Evolutionary conservation across 257 asterid genomes (phyloP).

Genomic region (Rehmannia glutinosa): DNA sequence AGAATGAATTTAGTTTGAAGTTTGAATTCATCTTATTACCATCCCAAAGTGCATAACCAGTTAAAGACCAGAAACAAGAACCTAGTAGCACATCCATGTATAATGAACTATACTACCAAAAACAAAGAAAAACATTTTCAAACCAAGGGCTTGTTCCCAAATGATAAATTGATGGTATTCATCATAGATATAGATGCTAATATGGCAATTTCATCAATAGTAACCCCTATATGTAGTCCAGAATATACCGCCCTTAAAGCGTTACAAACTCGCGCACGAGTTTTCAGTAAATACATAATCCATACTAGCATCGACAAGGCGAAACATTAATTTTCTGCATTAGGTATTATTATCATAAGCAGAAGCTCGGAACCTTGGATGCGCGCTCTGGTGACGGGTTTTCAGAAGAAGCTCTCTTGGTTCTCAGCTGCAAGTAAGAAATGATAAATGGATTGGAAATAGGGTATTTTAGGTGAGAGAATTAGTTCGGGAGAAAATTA

Average conservation of each 20-base stretch:
- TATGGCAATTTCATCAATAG: neutral
- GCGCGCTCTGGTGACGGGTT: conserved; percentile 37
- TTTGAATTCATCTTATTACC: too few relatives aligned
- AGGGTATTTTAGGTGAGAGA: neutral
- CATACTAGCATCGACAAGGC: neutral
- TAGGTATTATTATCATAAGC: conserved; percentile 14
- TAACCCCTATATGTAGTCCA: neutral
- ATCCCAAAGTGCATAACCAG: too few relatives aligned
- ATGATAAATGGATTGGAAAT: neutral
- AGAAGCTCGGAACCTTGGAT: conserved; percentile 36
- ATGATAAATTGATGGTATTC: too few relatives aligned
- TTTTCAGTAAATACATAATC: neutral
- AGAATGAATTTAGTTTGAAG: too few relatives aligned
- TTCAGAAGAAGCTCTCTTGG: conserved; percentile 30
- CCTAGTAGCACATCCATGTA: neutral
- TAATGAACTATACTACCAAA: neutral
- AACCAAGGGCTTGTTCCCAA: neutral
- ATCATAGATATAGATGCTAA: neutral
- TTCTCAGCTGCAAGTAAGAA: conserved; percentile 24
- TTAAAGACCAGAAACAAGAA: neutral
- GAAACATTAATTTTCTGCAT: neutral
- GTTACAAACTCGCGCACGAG: neutral
- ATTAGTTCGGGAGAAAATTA: neutral
- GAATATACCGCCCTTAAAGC: neutral
- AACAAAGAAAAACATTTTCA: neutral